These are phyloP conservation scores for Tothia fuscella DNA, from an alignment of 2,329 filamentous ascomycete species.

Conservation along the genomic window DNA sequence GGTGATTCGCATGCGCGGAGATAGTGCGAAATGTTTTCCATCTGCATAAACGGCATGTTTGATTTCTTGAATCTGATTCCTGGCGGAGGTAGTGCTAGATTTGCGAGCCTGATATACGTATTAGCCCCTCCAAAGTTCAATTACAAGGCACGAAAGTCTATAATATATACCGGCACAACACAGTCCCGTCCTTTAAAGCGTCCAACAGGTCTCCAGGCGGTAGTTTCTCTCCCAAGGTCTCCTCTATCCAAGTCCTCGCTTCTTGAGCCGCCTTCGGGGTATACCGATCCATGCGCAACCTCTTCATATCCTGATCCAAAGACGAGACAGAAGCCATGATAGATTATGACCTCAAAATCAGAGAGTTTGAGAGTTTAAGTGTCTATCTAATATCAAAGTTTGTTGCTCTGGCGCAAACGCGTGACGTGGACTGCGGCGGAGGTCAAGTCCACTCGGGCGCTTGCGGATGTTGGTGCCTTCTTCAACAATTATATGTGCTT, in stretches of 20 bases:
- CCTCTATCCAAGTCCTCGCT: constrained; percentile 75
- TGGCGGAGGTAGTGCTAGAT: constrained; percentile 62
- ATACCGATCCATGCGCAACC: constrained; percentile 83
- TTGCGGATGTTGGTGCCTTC: too few relatives aligned
- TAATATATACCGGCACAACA: constrained; percentile 64
- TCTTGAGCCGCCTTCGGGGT: constrained; percentile 84
- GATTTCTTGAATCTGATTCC: constrained; percentile 85
- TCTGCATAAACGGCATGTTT: constrained; percentile 94
- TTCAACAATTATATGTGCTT: too few relatives aligned
- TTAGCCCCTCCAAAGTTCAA: background rate
- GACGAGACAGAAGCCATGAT: constrained; percentile 86
- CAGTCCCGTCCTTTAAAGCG: constrained; percentile 77
- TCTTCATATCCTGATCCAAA: constrained; percentile 90
- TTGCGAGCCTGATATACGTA: constrained; percentile 53
- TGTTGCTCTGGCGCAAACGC: too few relatives aligned
- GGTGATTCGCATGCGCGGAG: constrained; percentile 74
- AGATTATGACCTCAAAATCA: background rate
- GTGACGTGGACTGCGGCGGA: too few relatives aligned
- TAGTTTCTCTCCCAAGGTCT: constrained; percentile 61
- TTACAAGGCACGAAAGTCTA: background rate
- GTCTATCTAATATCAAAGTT: too few relatives aligned
- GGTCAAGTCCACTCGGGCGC: too few relatives aligned
- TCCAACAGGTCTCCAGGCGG: constrained; percentile 68
- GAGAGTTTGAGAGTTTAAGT: too few relatives aligned
- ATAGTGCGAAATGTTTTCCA: constrained; percentile 98